These are phyloP conservation scores for Ascobolus immersus DNA, from an alignment of 495 filamentous ascomycete genomes.

Conservation along the genomic window DNA sequence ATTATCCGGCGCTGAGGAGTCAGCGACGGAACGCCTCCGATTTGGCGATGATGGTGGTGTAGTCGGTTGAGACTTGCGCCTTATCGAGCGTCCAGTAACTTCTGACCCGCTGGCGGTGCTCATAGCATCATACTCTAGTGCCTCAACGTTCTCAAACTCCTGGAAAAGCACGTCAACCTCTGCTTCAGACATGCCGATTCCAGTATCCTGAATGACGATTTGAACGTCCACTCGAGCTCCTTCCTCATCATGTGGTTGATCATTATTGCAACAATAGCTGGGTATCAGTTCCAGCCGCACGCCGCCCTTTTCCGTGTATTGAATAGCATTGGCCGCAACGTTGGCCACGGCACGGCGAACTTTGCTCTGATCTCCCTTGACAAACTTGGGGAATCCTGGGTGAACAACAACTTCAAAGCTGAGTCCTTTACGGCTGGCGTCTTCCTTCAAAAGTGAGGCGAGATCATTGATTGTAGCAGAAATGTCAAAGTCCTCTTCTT, in stretches of 20 bases:
- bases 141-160: constrained; percentile 57
- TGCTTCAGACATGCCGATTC: constrained; percentile 44
- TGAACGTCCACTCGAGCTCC: constrained; percentile 31
- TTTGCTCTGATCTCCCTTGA: constrained; percentile 55
- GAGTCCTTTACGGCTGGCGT: constrained; percentile 52
- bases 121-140: constrained; percentile 13
- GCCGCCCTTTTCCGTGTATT: constrained; percentile 45
- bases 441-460: constrained; percentile 42
- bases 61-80: too few species aligned
- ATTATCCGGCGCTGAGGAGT: too few species aligned
- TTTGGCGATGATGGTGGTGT: too few species aligned
- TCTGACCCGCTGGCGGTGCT: constrained; percentile 16
- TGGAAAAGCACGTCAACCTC: constrained; percentile 57
- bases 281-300: constrained; percentile 46
- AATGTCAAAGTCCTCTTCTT: constrained; percentile 60
- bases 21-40: too few species aligned
- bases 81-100: too few species aligned
- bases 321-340: constrained; percentile 61
- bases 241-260: background rate
- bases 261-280: too few species aligned
- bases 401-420: constrained; percentile 39
- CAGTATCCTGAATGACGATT: constrained; percentile 53
- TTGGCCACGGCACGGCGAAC: constrained; percentile 64
- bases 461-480: constrained; percentile 48
- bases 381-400: constrained; percentile 40